Evolutionary conservation across 202 grass and related monocot genomes (phyloP).

Genomic region (Panicum virgatum): DNA sequence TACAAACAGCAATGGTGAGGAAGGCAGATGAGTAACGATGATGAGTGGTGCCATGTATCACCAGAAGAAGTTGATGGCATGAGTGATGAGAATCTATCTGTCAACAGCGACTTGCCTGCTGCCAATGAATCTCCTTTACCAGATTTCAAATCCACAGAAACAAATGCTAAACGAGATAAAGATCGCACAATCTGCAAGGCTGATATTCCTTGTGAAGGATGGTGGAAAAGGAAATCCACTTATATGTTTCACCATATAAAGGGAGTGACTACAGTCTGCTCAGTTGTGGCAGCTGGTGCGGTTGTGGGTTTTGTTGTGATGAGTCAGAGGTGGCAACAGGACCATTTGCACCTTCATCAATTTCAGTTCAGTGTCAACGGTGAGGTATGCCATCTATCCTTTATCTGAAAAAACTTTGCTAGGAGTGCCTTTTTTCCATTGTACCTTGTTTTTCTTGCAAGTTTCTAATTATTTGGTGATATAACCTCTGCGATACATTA

Average conservation of each 20-base stretch:
- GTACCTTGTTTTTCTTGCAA: not conserved
- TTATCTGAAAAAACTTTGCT: not conserved
- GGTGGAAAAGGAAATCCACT: conserved; percentile 71
- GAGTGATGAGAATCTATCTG: conserved; percentile 27
- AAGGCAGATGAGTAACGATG: conserved; percentile 15
- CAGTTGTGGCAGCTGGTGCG: conserved; percentile 73
- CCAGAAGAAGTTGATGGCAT: conserved; percentile 29
- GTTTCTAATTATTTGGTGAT: not conserved
- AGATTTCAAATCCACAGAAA: conserved; percentile 17
- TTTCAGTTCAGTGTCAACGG: conserved; percentile 53
- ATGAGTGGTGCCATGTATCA: conserved; percentile 33
- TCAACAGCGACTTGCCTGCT: not conserved
- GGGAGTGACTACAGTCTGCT: conserved; percentile 73
- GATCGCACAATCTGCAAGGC: conserved; percentile 31
- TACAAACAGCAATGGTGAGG: conserved; percentile 24
- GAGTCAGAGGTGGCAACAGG: conserved; percentile 72
- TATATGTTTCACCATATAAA: conserved; percentile 62
- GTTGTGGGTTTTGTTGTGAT: conserved; percentile 69
- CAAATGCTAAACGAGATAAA: conserved; percentile 24
- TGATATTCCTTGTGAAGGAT: conserved; percentile 61
- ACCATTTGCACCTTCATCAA: conserved; percentile 65
- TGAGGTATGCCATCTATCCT: conserved; percentile 55
- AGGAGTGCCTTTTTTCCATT: conserved; percentile 1
- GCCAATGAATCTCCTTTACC: conserved; percentile 21
- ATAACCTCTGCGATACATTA: not conserved